phyloP scores from a whole-genome alignment of 1,284 basidiomycete species.

The Puccinia polysora region DNA sequence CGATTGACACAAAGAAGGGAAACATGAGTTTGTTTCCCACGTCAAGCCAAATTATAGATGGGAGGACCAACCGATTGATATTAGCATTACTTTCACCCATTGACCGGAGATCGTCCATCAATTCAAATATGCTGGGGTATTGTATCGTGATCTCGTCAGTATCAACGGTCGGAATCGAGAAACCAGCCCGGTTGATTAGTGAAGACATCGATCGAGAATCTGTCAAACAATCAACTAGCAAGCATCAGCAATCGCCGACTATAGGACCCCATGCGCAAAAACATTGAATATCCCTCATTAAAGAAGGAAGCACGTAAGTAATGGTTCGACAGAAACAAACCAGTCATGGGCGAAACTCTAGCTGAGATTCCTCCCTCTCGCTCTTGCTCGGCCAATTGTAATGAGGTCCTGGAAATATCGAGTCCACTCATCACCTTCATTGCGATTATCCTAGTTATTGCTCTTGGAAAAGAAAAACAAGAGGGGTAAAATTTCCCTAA shows the following conservation, averaged over 20 bases:
- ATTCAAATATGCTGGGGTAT: conserved; percentile 94
- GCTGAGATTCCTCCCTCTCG: conserved; percentile 93
- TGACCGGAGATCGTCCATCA: conserved; percentile 82
- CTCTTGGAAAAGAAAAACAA: not conserved
- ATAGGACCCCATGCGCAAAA: not conserved
- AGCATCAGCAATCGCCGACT: not conserved
- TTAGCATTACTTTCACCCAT: conserved; percentile 98
- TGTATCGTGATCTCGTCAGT: conserved; percentile 85
- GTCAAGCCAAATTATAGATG: too few relatives aligned
- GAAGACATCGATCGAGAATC: conserved; percentile 63
- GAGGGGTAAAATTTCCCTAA: conserved; percentile 48
- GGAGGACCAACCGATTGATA: conserved; percentile 63
- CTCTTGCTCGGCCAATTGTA: conserved; percentile 92
- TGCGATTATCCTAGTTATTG: too few relatives aligned
- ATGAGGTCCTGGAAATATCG: conserved; percentile 60
- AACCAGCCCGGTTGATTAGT: conserved; percentile 83
- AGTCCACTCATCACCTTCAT: too few relatives aligned
- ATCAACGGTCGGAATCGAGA: conserved; percentile 89
- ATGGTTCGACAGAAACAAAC: conserved; percentile 58
- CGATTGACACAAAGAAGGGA: conserved; percentile 2
- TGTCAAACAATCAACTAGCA: conserved; percentile 67
- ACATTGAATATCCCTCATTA: conserved; percentile 7
- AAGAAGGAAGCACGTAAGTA: not conserved
- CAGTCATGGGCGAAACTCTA: conserved; percentile 93
- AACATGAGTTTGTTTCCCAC: not conserved